These are phyloP conservation scores for Phytophthora melonis DNA, from an alignment of 352 stramenopile genomes.

Conservation along the genomic window DNA sequence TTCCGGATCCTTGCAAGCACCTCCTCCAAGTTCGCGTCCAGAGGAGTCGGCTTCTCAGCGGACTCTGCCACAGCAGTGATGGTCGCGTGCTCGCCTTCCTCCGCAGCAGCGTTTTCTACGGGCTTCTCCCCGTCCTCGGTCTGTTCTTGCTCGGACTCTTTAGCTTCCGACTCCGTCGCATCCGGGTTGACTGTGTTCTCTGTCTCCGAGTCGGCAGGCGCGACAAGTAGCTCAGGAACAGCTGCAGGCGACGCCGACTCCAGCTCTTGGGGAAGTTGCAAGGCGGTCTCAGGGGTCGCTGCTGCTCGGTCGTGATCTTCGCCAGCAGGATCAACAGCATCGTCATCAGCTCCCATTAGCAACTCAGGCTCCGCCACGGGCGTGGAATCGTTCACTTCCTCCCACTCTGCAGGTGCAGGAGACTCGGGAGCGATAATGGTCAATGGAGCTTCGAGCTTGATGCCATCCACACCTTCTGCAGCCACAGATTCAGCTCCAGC, in stretches of 20 bases:
- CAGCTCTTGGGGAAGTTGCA: conserved; percentile 35
- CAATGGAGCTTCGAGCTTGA: conserved; percentile 22
- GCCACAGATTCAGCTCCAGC: conserved; percentile 2
- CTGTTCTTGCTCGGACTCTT: conserved; percentile 23
- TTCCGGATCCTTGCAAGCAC: conserved; percentile 68
- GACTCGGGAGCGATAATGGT: conserved; percentile 18
- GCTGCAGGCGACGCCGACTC: conserved; percentile 46
- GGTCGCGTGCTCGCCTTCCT: conserved; percentile 48
- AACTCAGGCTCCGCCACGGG: conserved; percentile 8
- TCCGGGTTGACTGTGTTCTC: conserved; percentile 7
- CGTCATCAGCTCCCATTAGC: conserved; percentile 21
- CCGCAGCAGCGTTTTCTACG: not conserved
- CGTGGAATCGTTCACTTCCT: conserved; percentile 13
- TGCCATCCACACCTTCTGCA: not conserved
- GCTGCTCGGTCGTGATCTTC: conserved; percentile 19
- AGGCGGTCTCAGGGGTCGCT: conserved; percentile 32
- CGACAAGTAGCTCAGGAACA: conserved; percentile 28
- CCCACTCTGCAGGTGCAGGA: not conserved
- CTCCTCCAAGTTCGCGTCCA: conserved; percentile 73
- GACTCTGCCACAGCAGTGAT: conserved; percentile 57
- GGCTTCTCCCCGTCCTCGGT: conserved; percentile 23
- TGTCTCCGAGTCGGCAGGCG: conserved; percentile 7
- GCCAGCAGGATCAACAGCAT: not conserved
- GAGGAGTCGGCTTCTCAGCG: conserved; percentile 36
- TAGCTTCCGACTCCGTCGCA: conserved; percentile 19